Conservation (phyloP, 192 early-diverging fungal species). For the Thoreauomyces humboldtii region DNA sequence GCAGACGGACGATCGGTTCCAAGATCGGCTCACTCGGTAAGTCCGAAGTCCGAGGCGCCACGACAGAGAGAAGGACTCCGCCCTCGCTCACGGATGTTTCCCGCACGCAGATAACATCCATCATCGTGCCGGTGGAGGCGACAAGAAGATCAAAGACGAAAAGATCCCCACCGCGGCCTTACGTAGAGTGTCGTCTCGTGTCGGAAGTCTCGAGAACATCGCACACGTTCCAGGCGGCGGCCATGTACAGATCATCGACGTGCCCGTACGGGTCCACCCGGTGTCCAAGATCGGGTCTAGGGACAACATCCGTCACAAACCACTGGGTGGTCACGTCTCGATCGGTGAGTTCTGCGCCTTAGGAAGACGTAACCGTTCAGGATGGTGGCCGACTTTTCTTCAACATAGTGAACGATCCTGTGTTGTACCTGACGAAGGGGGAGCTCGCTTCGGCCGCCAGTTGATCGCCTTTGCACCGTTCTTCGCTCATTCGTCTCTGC, state of each 20-base stretch:
- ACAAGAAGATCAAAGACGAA: conserved; percentile 3
- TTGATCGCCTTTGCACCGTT: no score
- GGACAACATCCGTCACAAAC: conserved; percentile 12
- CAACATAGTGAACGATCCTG: neutral
- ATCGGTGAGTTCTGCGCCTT: neutral
- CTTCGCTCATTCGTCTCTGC: no score
- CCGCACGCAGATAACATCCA: neutral
- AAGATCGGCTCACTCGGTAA: neutral
- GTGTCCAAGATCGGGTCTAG: conserved; percentile 9
- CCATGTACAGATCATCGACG: conserved; percentile 12
- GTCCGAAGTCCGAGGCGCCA: no score
- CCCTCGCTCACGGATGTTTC: no score
- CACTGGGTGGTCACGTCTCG: conserved; percentile 6
- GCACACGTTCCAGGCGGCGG: neutral
- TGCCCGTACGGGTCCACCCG: neutral
- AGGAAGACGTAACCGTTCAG: neutral
- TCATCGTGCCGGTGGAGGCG: neutral
- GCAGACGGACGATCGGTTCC: neutral
- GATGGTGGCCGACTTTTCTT: no score
- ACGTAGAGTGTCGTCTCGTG: neutral
- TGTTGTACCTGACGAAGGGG: neutral
- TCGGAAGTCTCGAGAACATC: conserved; percentile 11
- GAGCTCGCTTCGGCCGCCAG: conserved; percentile 3
- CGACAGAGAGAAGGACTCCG: no score
- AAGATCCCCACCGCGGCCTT: neutral